Evolutionary conservation across 768 basidiomycete species (phyloP).

Genomic region (Harrya chromipes): DNA sequence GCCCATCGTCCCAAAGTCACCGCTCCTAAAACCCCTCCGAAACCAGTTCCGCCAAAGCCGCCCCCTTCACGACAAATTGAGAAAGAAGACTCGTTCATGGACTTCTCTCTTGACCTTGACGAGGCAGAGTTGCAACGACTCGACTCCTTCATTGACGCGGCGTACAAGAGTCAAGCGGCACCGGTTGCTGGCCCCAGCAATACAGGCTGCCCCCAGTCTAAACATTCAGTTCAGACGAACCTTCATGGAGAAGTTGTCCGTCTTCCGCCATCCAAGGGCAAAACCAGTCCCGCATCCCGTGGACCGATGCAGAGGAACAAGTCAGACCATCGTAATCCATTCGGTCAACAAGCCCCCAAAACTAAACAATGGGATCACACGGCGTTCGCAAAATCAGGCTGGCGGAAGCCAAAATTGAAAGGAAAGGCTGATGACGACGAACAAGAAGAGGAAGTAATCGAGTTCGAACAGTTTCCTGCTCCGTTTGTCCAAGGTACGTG

Average conservation of each 20-base stretch:
- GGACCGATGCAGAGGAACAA: slow-evolving; percentile 41
- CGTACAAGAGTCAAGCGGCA: slow-evolving; percentile 39
- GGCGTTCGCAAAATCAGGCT: slow-evolving; percentile 77
- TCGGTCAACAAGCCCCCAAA: slow-evolving; percentile 57
- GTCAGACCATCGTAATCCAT: slow-evolving; percentile 39
- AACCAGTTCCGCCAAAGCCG: slow-evolving; percentile 13
- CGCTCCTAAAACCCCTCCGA: slow-evolving; percentile 12
- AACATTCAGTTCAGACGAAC: slow-evolving; percentile 56
- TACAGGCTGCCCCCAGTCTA: slow-evolving; percentile 26
- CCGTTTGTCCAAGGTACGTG: slow-evolving; percentile 67
- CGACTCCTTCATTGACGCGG: slow-evolving; percentile 50
- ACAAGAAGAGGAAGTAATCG: slow-evolving; percentile 57
- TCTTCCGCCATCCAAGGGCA: slow-evolving; percentile 31
- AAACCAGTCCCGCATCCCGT: slow-evolving; percentile 25
- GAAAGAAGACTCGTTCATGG: slow-evolving; percentile 47
- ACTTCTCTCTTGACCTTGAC: slow-evolving; percentile 56
- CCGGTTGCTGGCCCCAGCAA: slow-evolving; percentile 41
- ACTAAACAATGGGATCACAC: slow-evolving; percentile 92
- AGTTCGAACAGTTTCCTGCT: slow-evolving; percentile 83
- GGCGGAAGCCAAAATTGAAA: slow-evolving; percentile 53
- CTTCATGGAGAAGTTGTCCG: slow-evolving; percentile 60
- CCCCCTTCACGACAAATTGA: slow-evolving; percentile 16
- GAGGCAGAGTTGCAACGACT: slow-evolving; percentile 51
- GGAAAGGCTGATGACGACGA: slow-evolving; percentile 52
- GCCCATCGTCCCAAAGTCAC: slow-evolving; percentile 35